Base-by-base conservation (phyloP, 352 stramenopile species). In the Phytophthora ohioensis region DNA sequence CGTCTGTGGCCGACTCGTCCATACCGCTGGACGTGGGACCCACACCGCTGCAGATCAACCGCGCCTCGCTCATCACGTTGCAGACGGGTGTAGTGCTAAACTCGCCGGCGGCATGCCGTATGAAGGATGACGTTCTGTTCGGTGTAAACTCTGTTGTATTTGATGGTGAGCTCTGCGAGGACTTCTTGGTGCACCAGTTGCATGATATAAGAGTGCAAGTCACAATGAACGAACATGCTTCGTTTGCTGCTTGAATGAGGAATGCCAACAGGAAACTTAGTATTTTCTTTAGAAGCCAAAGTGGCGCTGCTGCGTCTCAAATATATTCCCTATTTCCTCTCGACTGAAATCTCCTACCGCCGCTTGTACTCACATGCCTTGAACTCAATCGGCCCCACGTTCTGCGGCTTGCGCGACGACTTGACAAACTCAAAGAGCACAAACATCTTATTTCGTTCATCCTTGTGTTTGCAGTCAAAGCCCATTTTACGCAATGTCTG, bases 361-460 rank as follows among this genome's bases (percentile, higher is more conserved):
- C 86, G 80, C 69, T 95, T 95, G 71, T 95, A 95, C 71, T 95
- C 88, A 45, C 88, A 95, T 12, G 86, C 84, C 69, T 95, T 95
- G 58, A 95, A 73, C 60, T 91, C 84, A 55, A 95, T 91, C 30
- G 73, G 39, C 2, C 80, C 69, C 15, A 84, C 72, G 8, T 75
- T 65, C 49, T 92, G 81, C 1, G 84, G 76, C 35, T 76, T 81
- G 27, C 88, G 81, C 5, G 60, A 49, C 3, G 79, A 80, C 71
- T 95, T 95, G 64, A 80, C 64, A 58, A 95, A 93, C 70, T 95
- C 85, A 49, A 95, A 92, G 17, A 92, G 78, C 60, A 89, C 88
- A 65, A 95, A 95, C 86, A 95, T 95, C 63, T 92, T 95, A 74
- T 94, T 95, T 51, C 80, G 69, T 49, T 90, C 86, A 68, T 95